Evolutionary conservation across 2,329 filamentous ascomycete genomes (phyloP), one percentile per base, ranked within the genome.

Genomic region (Colletotrichum destructivum): DNA sequence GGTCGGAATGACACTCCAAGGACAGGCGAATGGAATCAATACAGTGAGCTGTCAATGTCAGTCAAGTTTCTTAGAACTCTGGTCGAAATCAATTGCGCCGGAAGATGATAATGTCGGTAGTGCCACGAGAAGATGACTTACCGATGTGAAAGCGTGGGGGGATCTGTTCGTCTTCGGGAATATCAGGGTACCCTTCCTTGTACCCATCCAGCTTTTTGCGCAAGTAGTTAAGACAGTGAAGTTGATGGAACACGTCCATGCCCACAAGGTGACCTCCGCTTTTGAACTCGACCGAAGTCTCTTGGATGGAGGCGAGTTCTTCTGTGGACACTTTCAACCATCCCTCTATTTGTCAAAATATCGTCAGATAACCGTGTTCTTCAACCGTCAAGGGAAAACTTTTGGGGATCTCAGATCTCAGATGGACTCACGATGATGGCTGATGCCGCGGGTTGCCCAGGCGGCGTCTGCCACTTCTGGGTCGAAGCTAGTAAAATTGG

Each of bases 1-100:
- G 44, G 9, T 61, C 57, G 8, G 57, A 23, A 9, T 61, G 44
- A 18, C 44, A 49, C 44, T 49, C 21, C 31, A 49, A 44, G 26
- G 57, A 61, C 42, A 61, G 21, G 8, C 26, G 44, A 61, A 61
- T 61, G 5, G 44, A 61, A 23, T 61, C 42, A 26, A 61, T 61
- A 11, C 44, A 61, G 26, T 61, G 13, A 8, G 57, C 57, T 61
- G 38, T 18, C 31, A 47, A 9, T 9, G 46, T 47, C 5, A 47
- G 16, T 18, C 9, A 8, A 47, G 15, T 18, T 16, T 47, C 18
- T n/a, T n/a, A 7, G 16, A n/a, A 6, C 2, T 7, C 16, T 0
- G n/a, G 9, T 6, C 1, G 18, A n/a, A 18, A 47, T 6, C 13
- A 16, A 18, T 6, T 13, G 3, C 42, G 12, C 4, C 18, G 42